These are phyloP conservation scores for Phytophthora uliginosa DNA, from an alignment of 352 stramenopile species.

Conservation along the genomic window DNA sequence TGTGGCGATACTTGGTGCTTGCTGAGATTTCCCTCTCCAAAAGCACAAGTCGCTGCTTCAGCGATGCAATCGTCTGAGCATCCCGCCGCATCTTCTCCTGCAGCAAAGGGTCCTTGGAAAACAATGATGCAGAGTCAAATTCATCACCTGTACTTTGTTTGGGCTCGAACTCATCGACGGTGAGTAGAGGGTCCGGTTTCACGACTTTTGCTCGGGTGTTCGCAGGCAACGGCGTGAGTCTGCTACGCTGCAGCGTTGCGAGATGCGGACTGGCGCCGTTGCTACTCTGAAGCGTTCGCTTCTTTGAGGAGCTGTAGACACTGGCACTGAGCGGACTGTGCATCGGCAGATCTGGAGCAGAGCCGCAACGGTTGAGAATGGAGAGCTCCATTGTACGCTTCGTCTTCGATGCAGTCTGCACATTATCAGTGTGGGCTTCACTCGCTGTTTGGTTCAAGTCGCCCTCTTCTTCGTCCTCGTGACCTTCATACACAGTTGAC, in stretches of 20 bases:
- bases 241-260: conserved; percentile 57
- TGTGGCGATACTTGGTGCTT: conserved; percentile 35
- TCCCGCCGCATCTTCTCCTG: conserved; percentile 40
- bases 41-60: conserved; percentile 53
- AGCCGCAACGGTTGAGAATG: conserved; percentile 71
- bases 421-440: not conserved
- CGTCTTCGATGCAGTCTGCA: conserved; percentile 6
- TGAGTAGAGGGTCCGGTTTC: conserved; percentile 23
- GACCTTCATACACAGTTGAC: conserved; percentile 14
- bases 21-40: conserved; percentile 59
- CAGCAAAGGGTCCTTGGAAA: conserved; percentile 20
- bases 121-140: conserved; percentile 2
- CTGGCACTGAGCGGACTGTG: conserved; percentile 56
- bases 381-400: conserved; percentile 36
- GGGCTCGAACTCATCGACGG: conserved; percentile 1
- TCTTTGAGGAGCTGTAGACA: conserved; percentile 81
- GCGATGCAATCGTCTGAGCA: conserved; percentile 50
- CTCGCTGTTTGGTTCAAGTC: not conserved
- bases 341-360: conserved; percentile 67
- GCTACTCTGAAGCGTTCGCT: conserved; percentile 47
- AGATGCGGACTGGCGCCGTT: conserved; percentile 51
- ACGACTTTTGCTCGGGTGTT: conserved; percentile 52
- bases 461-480: conserved; percentile 8
- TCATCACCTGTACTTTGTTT: not conserved
- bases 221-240: conserved; percentile 66